Conservation (phyloP, 805 yeast species). For the Lachancea mirantina region DNA sequence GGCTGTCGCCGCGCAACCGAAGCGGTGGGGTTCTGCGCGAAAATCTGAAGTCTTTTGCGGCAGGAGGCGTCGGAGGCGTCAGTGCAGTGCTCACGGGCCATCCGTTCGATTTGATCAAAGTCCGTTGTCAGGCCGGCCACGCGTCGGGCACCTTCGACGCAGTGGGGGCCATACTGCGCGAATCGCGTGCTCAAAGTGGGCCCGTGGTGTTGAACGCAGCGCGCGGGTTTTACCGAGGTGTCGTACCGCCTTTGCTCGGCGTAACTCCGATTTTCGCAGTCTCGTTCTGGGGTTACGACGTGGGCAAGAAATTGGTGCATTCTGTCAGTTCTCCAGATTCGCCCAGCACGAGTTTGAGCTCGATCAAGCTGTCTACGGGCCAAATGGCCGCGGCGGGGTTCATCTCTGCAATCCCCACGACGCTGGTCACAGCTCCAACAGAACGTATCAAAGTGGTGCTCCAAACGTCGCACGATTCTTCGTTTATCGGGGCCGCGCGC, state of each 20-base stretch:
- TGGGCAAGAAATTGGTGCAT: conserved; percentile 73
- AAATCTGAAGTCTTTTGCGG: conserved; percentile 76
- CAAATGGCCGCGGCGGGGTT: conserved; percentile 91
- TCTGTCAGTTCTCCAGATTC: conserved; percentile 31
- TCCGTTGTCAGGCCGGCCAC: conserved; percentile 73
- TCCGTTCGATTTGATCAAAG: conserved; percentile 92
- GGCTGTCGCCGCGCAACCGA: not conserved
- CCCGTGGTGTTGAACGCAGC: conserved; percentile 13
- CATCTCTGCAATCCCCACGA: conserved; percentile 89
- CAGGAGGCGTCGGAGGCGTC: conserved; percentile 96
- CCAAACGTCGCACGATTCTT: conserved; percentile 54
- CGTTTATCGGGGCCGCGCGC: conserved; percentile 40
- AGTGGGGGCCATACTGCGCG: conserved; percentile 59
- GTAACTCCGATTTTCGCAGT: conserved; percentile 99
- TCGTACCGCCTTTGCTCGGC: conserved; percentile 88
- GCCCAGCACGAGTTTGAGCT: conserved; percentile 16
- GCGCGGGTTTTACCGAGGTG: conserved; percentile 85
- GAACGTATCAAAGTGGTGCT: conserved; percentile 92
- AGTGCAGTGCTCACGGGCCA: conserved; percentile 95
- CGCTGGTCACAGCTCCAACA: conserved; percentile 94
- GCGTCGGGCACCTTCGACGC: conserved; percentile 59
- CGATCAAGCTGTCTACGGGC: conserved; percentile 42
- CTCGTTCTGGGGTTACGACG: conserved; percentile 96
- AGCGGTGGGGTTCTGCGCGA: conserved; percentile 38
- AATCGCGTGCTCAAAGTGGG: conserved; percentile 44